Conservation (phyloP, 2,329 filamentous ascomycete species). For the Stachybotrys chartarum region DNA sequence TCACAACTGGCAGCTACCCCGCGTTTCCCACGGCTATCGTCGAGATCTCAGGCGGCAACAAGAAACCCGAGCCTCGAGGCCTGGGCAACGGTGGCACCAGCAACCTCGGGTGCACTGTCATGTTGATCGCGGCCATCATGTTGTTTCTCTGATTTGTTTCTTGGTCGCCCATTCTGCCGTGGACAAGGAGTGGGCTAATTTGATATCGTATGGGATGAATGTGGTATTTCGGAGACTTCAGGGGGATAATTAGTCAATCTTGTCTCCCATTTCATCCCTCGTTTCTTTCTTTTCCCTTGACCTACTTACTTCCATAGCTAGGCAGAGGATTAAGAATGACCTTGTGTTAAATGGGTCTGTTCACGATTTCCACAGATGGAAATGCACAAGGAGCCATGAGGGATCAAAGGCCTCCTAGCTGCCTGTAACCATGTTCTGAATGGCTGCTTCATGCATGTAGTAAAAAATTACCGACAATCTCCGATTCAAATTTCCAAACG, state of each 20-base stretch:
- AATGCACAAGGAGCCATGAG: neutral
- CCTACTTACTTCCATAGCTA: neutral
- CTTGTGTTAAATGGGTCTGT: neutral
- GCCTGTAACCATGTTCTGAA: neutral
- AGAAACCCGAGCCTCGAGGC: conserved; percentile 21
- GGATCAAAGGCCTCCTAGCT: neutral
- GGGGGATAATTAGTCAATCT: too few species aligned
- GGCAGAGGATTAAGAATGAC: neutral
- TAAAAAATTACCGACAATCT: too few species aligned
- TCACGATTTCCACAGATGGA: neutral
- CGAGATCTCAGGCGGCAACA: conserved; percentile 23
- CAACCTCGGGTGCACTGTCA: conserved; percentile 25
- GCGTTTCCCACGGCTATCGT: conserved; percentile 16
- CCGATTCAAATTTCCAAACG: neutral
- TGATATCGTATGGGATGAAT: neutral
- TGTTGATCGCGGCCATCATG: conserved; percentile 27
- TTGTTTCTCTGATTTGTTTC: conserved; percentile 20
- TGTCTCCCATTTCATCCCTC: too few species aligned
- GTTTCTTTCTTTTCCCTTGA: neutral
- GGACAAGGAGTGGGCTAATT: neutral
- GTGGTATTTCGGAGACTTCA: neutral
- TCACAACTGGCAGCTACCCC: conserved; percentile 10
- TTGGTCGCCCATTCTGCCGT: neutral
- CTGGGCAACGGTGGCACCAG: conserved; percentile 21
- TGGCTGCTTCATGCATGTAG: too few species aligned